These are phyloP conservation scores for Rhizophagus sp. DNA, from an alignment of 192 early-diverging fungal genomes.

Conservation along the genomic window DNA sequence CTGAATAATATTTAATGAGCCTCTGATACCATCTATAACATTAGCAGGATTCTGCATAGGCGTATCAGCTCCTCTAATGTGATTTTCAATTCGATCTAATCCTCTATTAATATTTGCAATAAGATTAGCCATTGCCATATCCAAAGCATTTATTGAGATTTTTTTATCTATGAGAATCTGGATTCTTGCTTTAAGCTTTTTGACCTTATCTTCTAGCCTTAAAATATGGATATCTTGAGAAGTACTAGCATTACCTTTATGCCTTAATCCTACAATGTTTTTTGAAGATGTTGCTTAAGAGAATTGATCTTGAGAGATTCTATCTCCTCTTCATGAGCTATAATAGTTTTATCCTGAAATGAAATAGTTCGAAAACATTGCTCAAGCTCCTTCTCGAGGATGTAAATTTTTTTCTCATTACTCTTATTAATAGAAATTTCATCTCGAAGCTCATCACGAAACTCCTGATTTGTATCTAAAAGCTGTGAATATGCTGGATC, in stretches of 20 bases:
- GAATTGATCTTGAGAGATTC: neutral
- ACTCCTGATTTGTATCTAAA: neutral
- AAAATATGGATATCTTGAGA: too few relatives aligned
- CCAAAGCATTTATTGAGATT: neutral
- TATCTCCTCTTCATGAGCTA: neutral
- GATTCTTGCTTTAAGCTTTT: too few relatives aligned
- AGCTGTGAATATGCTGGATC: conserved; percentile 1
- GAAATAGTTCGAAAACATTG: conserved; percentile 5
- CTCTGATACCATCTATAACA: conserved; percentile 8
- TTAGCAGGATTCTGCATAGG: neutral
- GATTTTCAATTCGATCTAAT: conserved; percentile 3
- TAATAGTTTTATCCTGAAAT: conserved; percentile 10
- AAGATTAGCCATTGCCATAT: neutral
- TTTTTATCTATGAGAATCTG: neutral
- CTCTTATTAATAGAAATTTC: conserved; percentile 4
- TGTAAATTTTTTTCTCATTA: neutral
- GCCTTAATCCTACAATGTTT: neutral
- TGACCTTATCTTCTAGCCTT: too few relatives aligned
- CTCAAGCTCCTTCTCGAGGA: neutral
- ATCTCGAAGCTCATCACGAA: neutral
- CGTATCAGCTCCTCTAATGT: neutral
- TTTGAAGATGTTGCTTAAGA: neutral
- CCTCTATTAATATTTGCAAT: neutral
- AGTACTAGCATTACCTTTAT: neutral
- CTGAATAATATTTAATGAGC: neutral